Percentiles rank a stretch among this genome's conserved stretches.
phyloP scores from a whole-genome alignment of 192 early-diverging fungal genomes.

The Umbelopsis ramanniana region DNA sequence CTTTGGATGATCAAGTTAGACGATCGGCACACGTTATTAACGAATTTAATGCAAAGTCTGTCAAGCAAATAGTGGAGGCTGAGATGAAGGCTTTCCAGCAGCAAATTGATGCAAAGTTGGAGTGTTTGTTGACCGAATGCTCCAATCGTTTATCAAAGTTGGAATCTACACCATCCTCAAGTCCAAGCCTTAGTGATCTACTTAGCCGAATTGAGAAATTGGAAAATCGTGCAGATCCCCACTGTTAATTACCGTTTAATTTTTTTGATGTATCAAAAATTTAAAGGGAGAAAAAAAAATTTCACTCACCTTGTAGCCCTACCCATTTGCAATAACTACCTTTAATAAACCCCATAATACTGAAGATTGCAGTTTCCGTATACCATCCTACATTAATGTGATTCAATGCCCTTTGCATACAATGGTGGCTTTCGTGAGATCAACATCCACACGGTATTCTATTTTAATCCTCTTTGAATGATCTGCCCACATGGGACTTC shows the following conservation, averaged over 20 bases:
- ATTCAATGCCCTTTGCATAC: no score
- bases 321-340: no score
- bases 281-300: no score
- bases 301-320: no score
- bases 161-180: not conserved
- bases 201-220: slow-evolving; percentile 16
- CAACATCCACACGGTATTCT: no score
- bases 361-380: no score
- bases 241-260: not conserved
- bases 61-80: not conserved
- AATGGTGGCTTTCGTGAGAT: no score
- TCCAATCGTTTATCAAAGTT: slow-evolving; percentile 14
- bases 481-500: no score
- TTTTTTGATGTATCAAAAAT: no score
- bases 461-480: no score
- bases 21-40: slow-evolving; percentile 71
- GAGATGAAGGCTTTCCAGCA: not conserved
- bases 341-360: no score
- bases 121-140: slow-evolving; percentile 20
- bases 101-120: slow-evolving; percentile 2
- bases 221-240: slow-evolving; percentile 1
- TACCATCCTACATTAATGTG: no score
- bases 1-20: slow-evolving; percentile 79
- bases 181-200: not conserved
- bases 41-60: slow-evolving; percentile 65